Evolutionary conservation across 352 stramenopile genomes (phyloP), one percentile per base, ranked within the genome.

Genomic region (Blastocystis sp.): DNA sequence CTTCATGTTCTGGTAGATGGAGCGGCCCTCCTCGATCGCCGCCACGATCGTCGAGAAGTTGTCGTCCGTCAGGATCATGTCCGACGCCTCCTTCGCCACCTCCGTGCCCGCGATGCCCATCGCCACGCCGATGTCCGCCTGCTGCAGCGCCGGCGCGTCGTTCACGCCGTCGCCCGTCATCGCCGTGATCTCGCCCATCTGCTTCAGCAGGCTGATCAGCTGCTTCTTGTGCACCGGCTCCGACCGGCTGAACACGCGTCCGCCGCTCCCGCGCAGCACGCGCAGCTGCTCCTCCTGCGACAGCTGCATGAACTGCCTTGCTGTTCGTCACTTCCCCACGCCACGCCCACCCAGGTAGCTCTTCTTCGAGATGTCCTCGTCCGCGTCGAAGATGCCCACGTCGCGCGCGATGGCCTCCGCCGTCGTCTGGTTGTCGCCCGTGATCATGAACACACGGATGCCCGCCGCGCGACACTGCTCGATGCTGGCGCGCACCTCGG

Each of bases 1-100:
- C 90, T 98, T 95, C 96, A 98, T 98, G 92, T 98, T 98, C 90
- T 96, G 90, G 89, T 94, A 95, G 77, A 95, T 95, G 48, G 89
- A 90, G 19, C 93, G 82, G n/a, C 93, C 93, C 89, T 95, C 91
- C 88, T 94, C 91, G 28, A 95, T 91, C 38, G 92, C 92, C 40
- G 92, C 92, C 63, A 99, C 96, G 90, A 99, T 99, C 59, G 96
- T 98, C 14, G 95, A 94, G 89, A 99, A 99, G 92, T 99, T 98
- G 91, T 99, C 96, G 89, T 99, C 96, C n/a, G 92, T 91, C 24
- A 99, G 89, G 42, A 99, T 91, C 96, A 99, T 99, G 90, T 99
- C 96, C 0, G 96, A 90, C 3, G 97, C 97, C 88, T 98, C 94
- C 92, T 98, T 98, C 9, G 97, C 95, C 7, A 99, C 96, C 90